Evolutionary conservation across 73 alveolate genomes (phyloP), one percentile per base, ranked within the genome.

Genomic region (Paramecium sexaurelia): DNA sequence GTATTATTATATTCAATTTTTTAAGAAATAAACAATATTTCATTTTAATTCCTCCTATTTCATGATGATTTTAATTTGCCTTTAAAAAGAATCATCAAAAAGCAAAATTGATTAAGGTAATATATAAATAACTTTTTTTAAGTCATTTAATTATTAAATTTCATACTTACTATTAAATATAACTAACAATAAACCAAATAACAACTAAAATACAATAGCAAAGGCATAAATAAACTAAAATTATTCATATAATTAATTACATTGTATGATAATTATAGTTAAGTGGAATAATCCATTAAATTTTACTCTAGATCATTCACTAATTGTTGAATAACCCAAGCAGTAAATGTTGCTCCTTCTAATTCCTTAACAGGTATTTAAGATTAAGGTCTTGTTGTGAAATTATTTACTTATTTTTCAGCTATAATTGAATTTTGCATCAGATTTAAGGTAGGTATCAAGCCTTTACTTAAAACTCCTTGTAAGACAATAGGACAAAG

Each of bases 331-430:
- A 57, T 57, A 13, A 68, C 85, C 33, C 39, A 26, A 68, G 85
- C 51, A 10, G 51, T 68, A 19, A 68, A 33, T 68, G 85, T 68
- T 7, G 85, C 85, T 1, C 85, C 85, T 32, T 68, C 85, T 68
- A 68, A 68, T 68, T 68, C 85, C 9, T 26, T 26, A 1, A 26
- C 19, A 57, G 78, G 78, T 27, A 33, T 3, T 6, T 68, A 27
- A 27, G 15, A 9, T 17, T 0, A 0, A 8, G 17, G 3, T 68
- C 51, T 27, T 27, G 51, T 10, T 13, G 85, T 68, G 15, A 29
- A 68, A 27, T 68, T 68, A 10, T 26, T 68, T 24, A 37, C 39
- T 29, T 29, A 26, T 33, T 29, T 17, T 68, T 68, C 85, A 29
- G 51, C 39, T 1, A 17, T 8, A 7, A 68, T 6, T 9, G 85